phyloP scores from a whole-genome alignment of 192 early-diverging fungal species.

The Phlyctochytrium bullatum region DNA sequence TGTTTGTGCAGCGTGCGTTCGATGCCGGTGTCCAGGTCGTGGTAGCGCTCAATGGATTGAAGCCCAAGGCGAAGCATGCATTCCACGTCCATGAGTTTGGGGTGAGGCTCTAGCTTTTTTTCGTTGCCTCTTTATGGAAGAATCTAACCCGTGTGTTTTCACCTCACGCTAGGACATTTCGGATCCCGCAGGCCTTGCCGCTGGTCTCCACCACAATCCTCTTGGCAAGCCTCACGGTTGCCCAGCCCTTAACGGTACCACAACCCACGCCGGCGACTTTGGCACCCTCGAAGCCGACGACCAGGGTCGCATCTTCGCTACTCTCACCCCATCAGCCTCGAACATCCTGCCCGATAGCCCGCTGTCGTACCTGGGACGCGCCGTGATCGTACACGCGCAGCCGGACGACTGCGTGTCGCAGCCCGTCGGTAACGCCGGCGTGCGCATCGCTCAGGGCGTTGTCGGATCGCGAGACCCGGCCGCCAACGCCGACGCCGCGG shows the following conservation, averaged over 20 bases:
- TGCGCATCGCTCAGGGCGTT: conserved; percentile 22
- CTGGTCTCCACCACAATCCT: neutral
- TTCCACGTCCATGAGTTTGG: neutral
- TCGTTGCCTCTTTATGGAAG: neutral
- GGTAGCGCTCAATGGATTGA: conserved; percentile 10
- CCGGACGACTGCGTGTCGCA: conserved; percentile 27
- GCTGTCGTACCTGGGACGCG: conserved; percentile 10
- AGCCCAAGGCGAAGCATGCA: conserved; percentile 6
- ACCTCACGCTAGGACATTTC: no score
- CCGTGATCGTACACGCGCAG: conserved; percentile 19
- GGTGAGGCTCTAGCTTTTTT: neutral
- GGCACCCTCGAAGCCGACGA: conserved; percentile 21
- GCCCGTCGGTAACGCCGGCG: conserved; percentile 29
- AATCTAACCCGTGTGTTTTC: no score
- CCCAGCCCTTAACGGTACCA: neutral
- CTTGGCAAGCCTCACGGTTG: neutral
- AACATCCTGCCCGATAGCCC: neutral
- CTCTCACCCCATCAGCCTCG: no score
- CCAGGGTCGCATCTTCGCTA: neutral
- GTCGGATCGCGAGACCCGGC: neutral
- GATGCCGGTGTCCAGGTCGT: neutral
- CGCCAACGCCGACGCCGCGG: no score
- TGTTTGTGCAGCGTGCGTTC: conserved; percentile 2
- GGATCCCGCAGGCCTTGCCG: neutral
- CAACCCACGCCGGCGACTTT: conserved; percentile 16